A percentile compares a stretch with the other conserved stretches of the same genome.
phyloP scores from a whole-genome alignment of 768 basidiomycete species.

The Ramaria rubella region DNA sequence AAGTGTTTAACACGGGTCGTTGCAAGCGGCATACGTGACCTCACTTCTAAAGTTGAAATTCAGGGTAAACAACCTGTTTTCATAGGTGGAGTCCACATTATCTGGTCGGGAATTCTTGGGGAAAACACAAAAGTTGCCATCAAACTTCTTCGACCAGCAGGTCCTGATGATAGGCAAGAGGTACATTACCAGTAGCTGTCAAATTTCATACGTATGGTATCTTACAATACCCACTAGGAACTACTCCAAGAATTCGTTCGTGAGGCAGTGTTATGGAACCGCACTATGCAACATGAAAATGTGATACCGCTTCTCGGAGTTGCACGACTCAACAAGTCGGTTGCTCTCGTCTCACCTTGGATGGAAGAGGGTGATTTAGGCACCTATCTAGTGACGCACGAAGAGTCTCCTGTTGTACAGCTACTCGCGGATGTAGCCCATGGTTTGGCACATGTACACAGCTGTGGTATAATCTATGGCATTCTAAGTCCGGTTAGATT shows the following conservation, averaged over 20 bases:
- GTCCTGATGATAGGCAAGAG: background rate
- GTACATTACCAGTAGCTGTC: background rate
- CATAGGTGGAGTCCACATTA: background rate
- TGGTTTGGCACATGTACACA: background rate
- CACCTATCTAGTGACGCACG: constrained; percentile 39
- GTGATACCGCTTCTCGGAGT: constrained; percentile 52
- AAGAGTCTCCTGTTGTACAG: constrained; percentile 36
- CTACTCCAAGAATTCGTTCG: background rate
- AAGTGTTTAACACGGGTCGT: too few relatives aligned
- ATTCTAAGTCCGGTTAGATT: background rate
- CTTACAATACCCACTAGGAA: background rate
- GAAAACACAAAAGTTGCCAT: background rate
- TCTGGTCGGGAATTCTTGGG: constrained; percentile 2
- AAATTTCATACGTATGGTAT: background rate
- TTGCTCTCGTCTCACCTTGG: constrained; percentile 66
- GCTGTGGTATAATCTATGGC: background rate
- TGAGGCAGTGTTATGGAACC: background rate
- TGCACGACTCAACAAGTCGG: constrained; percentile 40
- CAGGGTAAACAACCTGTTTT: background rate
- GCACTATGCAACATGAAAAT: constrained; percentile 23
- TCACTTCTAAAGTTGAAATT: background rate
- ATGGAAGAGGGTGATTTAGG: constrained; percentile 52
- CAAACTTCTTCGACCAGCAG: background rate
- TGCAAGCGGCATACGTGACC: background rate
- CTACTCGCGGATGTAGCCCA: constrained; percentile 32